Conservation (phyloP, 139 green algal species). For the Coccomyxa sp. region DNA sequence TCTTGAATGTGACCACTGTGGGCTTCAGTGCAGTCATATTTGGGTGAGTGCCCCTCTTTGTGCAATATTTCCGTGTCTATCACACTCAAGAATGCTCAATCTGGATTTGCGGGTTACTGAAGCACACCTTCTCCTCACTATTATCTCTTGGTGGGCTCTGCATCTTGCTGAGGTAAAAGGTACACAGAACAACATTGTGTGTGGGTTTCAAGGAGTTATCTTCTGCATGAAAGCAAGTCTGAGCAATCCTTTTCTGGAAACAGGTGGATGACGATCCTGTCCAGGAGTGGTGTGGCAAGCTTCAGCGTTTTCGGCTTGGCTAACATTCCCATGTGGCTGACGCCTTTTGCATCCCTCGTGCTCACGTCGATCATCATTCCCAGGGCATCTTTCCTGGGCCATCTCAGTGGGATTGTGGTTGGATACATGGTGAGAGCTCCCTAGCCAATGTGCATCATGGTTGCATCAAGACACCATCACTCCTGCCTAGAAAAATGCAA, state of each 20-base stretch:
- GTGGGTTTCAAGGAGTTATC: too few species aligned
- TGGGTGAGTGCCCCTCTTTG: constrained; percentile 34
- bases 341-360: constrained; percentile 59
- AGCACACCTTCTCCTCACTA: too few species aligned
- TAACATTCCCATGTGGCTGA: constrained; percentile 36
- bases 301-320: constrained; percentile 49
- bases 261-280: constrained; percentile 6
- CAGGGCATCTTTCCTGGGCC: constrained; percentile 53
- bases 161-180: too few species aligned
- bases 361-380: constrained; percentile 57
- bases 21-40: constrained; percentile 71
- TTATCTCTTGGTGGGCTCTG: too few species aligned
- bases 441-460: neutral
- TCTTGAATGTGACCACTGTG: constrained; percentile 38
- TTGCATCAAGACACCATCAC: too few species aligned
- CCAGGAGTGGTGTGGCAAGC: constrained; percentile 3
- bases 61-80: constrained; percentile 43
- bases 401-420: constrained; percentile 57
- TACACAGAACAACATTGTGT: too few species aligned
- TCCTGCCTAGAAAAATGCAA: neutral
- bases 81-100: neutral
- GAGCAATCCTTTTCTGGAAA: too few species aligned
- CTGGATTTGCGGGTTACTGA: neutral
- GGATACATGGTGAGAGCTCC: constrained; percentile 45
- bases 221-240: too few species aligned